Evolutionary conservation across 495 filamentous ascomycete species (phyloP), one percentile per base, ranked within the genome.

Genomic region (Friedmanniomyces endolithicus): DNA sequence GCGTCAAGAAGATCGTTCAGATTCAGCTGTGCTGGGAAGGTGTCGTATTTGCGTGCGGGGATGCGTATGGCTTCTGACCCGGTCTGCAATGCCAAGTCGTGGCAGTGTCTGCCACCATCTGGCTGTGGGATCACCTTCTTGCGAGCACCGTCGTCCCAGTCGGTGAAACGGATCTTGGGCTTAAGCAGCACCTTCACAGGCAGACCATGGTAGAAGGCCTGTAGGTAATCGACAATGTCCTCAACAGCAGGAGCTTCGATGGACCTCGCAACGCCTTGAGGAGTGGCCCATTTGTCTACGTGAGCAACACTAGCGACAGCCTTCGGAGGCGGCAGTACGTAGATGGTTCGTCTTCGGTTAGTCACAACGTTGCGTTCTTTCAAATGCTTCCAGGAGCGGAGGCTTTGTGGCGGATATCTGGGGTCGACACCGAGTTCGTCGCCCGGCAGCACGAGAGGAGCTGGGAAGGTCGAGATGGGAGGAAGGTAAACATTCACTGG

Each of bases 1-100:
- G 69, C 75, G 57, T 86, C 82, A 0, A 86, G 72, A 11, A 86
- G 67, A 61, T 86, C 81, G 58, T 79, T 68, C 1, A 86, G 70
- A 58, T 83, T 81, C 1, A 86, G 61, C 58, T 86, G 81, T 14
- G 65, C 62, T 12, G 62, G 16, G 56, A 75, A 85, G 11, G 66
- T 37, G 0, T 64, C 61, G 48, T 82, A 74, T 1, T 74, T 75
- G 1, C 82, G 77, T 8, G 65, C 68, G 11, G 79, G 76, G 58
- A 86, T 77, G 14, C 79, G 74, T 20, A 76, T 72, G 40, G 63
- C 63, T 23, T 68, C 62, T 17, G 62, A 64, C 22, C 66, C 23
- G 7, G 63, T 58, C 4, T 63, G 50, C 22, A 82, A 72, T 22
- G 74, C 79, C 41, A 80, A 68, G 46, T 66, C 66, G 25, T 48